Conservation (phyloP, 257 asterid species). For the Linderniella brevidens region DNA sequence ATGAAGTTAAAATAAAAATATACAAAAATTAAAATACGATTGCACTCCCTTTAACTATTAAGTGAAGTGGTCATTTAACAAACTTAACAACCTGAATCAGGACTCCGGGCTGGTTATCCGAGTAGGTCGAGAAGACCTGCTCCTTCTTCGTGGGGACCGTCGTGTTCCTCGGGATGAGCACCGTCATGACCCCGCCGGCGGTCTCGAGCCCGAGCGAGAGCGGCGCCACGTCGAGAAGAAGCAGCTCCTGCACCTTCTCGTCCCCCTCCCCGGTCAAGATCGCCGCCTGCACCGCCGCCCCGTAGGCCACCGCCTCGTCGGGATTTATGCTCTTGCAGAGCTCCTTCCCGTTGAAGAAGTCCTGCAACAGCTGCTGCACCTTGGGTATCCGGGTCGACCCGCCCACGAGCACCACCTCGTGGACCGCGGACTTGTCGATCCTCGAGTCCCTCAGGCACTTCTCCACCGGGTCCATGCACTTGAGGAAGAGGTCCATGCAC, state of each 20-base stretch:
- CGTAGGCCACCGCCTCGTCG: conserved; percentile 43
- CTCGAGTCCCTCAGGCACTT: conserved; percentile 38
- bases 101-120: conserved; percentile 44
- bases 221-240: conserved; percentile 38
- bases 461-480: conserved; percentile 57
- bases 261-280: conserved; percentile 34
- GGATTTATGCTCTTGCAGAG: conserved; percentile 36
- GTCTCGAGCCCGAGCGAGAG: too few species aligned
- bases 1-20: too few species aligned
- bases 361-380: conserved; percentile 35
- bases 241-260: conserved; percentile 30
- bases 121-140: conserved; percentile 35
- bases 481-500: conserved; percentile 40
- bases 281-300: conserved; percentile 39
- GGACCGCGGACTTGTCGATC: conserved; percentile 25
- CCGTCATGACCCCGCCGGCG: conserved; percentile 17
- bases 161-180: conserved; percentile 31
- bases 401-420: conserved; percentile 42
- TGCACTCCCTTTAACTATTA: too few species aligned
- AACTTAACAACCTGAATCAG: too few species aligned
- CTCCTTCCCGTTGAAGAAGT: conserved; percentile 41
- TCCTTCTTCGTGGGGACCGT: conserved; percentile 42
- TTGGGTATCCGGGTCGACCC: conserved; percentile 48
- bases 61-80: too few species aligned
- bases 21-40: too few species aligned